Percentiles rank a stretch among this genome's conserved stretches.
Conservation (phyloP, 768 basidiomycete species). For the Gautieria morchelliformis region DNA sequence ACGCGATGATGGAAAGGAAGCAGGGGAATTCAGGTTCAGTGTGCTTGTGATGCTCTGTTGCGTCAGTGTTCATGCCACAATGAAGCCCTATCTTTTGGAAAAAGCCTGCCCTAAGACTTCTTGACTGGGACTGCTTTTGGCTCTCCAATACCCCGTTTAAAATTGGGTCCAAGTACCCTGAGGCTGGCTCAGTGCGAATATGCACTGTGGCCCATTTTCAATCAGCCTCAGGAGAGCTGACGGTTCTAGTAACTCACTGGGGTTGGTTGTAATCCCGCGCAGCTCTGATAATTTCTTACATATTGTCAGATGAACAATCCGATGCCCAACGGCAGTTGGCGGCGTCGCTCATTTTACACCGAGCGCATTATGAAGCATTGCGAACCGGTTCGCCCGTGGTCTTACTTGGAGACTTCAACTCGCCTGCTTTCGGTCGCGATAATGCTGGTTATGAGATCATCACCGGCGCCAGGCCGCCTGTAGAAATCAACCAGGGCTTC, state of each 20-base stretch:
- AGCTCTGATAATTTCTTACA: not conserved
- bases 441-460: slow-evolving; percentile 42
- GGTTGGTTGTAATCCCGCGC: not conserved
- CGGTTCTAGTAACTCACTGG: slow-evolving; percentile 8
- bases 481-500: slow-evolving; percentile 34
- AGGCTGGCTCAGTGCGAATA: slow-evolving; percentile 39
- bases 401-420: slow-evolving; percentile 49
- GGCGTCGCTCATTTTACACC: slow-evolving; percentile 40
- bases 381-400: slow-evolving; percentile 32
- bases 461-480: slow-evolving; percentile 32
- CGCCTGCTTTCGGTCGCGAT: slow-evolving; percentile 33
- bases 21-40: slow-evolving; percentile 40
- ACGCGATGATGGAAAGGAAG: slow-evolving; percentile 44
- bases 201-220: slow-evolving; percentile 37
- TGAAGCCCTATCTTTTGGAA: slow-evolving; percentile 48
- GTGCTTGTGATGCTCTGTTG: not conserved
- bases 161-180: slow-evolving; percentile 37
- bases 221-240: slow-evolving; percentile 10
- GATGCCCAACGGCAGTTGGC: slow-evolving; percentile 41
- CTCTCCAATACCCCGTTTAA: slow-evolving; percentile 43
- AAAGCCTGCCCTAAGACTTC: slow-evolving; percentile 30
- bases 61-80: not conserved
- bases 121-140: slow-evolving; percentile 44
- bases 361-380: slow-evolving; percentile 40
- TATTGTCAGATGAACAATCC: slow-evolving; percentile 42